Percentiles rank a stretch among this genome's conserved stretches.
Evolutionary conservation across 2,329 filamentous ascomycete species (phyloP).

Genomic region (Penicillium glabrum): DNA sequence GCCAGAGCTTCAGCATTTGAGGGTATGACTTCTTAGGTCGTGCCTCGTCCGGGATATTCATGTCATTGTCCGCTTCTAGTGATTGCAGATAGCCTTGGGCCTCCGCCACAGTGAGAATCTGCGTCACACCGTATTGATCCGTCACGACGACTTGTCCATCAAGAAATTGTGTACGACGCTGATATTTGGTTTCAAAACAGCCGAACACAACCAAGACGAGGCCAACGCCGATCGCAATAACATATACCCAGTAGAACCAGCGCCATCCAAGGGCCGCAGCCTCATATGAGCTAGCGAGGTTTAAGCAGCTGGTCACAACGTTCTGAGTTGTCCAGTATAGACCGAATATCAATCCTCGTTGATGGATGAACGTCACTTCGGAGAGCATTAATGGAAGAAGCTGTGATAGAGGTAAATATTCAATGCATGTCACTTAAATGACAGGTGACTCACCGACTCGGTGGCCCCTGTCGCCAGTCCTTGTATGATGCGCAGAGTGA

Average conservation of each 20-base stretch:
- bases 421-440: not conserved
- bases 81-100: conserved; percentile 16
- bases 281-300: conserved; percentile 38
- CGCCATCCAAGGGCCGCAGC: conserved; percentile 39
- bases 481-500: conserved; percentile 38
- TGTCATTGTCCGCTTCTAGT: conserved; percentile 3
- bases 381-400: conserved; percentile 41
- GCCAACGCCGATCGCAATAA: conserved; percentile 35
- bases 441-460: conserved; percentile 28
- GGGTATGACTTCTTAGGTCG: conserved; percentile 9
- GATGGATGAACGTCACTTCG: conserved; percentile 44
- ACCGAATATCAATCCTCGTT: conserved; percentile 38
- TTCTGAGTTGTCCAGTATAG: conserved; percentile 44
- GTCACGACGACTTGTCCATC: conserved; percentile 39
- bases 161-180: conserved; percentile 33
- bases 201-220: conserved; percentile 40
- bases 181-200: conserved; percentile 43
- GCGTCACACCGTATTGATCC: conserved; percentile 42
- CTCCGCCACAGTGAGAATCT: conserved; percentile 32
- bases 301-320: conserved; percentile 31
- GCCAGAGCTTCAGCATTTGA: conserved; percentile 37
- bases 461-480: conserved; percentile 41
- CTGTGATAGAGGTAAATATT: conserved; percentile 1
- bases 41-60: conserved; percentile 11
- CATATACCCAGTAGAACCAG: conserved; percentile 46